A percentile compares a stretch with the other conserved stretches of the same genome.
Evolutionary conservation across 2,329 filamentous ascomycete genomes (phyloP).

Genomic region (Hymenoscyphus fraxineus): DNA sequence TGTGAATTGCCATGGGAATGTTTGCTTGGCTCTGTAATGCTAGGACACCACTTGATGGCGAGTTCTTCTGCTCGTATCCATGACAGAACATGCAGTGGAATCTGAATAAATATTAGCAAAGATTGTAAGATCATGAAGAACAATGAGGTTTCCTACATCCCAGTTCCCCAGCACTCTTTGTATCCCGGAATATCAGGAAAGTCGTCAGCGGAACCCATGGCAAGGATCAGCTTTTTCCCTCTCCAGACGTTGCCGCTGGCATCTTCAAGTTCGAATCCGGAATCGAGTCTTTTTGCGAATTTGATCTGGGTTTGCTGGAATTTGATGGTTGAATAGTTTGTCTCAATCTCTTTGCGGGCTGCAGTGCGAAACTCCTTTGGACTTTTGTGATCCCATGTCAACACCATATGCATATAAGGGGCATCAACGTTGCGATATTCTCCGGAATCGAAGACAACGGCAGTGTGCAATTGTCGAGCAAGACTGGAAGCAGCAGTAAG

Average conservation of each 20-base stretch:
- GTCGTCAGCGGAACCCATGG: conserved; percentile 5
- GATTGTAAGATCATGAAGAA: not conserved
- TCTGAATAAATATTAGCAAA: not conserved
- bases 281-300: conserved; percentile 19
- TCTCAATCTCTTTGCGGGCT: conserved; percentile 35
- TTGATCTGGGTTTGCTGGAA: conserved; percentile 30
- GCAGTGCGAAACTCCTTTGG: conserved; percentile 35
- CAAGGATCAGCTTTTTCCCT: conserved; percentile 5
- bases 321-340: conserved; percentile 36
- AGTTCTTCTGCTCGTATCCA: conserved; percentile 2
- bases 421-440: conserved; percentile 42
- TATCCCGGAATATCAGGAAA: conserved; percentile 9
- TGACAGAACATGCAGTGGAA: conserved; percentile 12
- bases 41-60: conserved; percentile 41
- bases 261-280: conserved; percentile 40
- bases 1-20: conserved; percentile 35
- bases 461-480: conserved; percentile 38
- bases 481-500: conserved; percentile 39
- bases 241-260: conserved; percentile 33
- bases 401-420: conserved; percentile 43
- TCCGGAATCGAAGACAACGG: conserved; percentile 42
- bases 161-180: conserved; percentile 1
- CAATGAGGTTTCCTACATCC: conserved; percentile 7
- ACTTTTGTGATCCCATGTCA: conserved; percentile 36
- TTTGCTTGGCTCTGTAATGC: conserved; percentile 36